A percentile compares a stretch with the other conserved stretches of the same genome.
Conservation (phyloP, 2,329 filamentous ascomycete species). For the Raffaelea deltoideospora region DNA sequence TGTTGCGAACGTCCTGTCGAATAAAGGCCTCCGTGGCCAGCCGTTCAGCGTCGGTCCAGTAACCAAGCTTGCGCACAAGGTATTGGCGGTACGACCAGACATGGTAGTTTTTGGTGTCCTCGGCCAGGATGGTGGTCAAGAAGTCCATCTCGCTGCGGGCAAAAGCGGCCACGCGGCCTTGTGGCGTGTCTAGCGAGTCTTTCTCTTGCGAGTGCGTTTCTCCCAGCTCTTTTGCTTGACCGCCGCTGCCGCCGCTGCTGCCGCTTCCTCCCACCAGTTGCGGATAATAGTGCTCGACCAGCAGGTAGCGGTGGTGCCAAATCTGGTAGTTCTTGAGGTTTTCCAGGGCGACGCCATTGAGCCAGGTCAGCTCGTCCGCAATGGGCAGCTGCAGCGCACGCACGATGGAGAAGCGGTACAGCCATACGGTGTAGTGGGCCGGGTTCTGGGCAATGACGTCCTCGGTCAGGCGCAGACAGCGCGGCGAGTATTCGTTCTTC, state of each 20-base stretch:
- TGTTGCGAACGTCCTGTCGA: conserved; percentile 74
- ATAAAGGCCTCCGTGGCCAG: conserved; percentile 58
- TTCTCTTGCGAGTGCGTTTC: too few species aligned
- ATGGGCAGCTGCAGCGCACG: conserved; percentile 50
- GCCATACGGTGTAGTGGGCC: conserved; percentile 97
- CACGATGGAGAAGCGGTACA: conserved; percentile 76
- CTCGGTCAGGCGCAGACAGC: conserved; percentile 69
- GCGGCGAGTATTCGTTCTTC: conserved; percentile 63
- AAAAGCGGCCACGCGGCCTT: conserved; percentile 40
- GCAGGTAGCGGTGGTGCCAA: conserved; percentile 62
- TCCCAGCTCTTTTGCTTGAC: too few species aligned
- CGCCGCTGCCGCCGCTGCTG: too few species aligned
- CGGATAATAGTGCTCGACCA: conserved; percentile 42
- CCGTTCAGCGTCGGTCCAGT: conserved; percentile 51
- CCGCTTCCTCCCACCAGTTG: conserved; percentile 44
- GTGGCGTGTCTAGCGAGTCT: too few species aligned
- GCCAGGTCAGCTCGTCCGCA: conserved; percentile 63
- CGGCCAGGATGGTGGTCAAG: conserved; percentile 61
- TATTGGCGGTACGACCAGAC: conserved; percentile 92
- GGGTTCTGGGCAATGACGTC: conserved; percentile 88
- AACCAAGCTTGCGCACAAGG: conserved; percentile 48
- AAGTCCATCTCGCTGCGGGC: conserved; percentile 58
- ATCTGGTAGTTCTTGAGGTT: conserved; percentile 99
- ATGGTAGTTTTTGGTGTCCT: conserved; percentile 95
- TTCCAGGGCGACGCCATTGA: conserved; percentile 66